Evolutionary conservation across 1,284 basidiomycete species (phyloP), one percentile per base, ranked within the genome.

Genomic region (Austropuccinia psidii): DNA sequence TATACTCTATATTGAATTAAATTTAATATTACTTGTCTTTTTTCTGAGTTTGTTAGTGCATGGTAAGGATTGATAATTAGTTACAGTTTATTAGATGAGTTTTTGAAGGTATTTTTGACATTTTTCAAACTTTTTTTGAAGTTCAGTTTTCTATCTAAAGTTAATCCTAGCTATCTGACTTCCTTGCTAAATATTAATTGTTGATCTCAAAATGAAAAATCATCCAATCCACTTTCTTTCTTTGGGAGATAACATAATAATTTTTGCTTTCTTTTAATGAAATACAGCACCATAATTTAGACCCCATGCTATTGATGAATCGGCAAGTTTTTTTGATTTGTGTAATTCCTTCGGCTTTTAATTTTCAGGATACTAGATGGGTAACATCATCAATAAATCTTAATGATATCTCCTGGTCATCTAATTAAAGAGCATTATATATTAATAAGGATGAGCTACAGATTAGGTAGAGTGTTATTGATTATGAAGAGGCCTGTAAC

Each of bases 321-420:
- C 9, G 33, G 27, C n/a, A 29, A 50, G 13, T 55, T 11, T 24
- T n/a, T n/a, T 29, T 39, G 21, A n/a, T n/a, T 21, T 37, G n/a
- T 21, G 31, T 21, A 7, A 66, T 35, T 19, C 31, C 47, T 15
- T 29, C 19, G 13, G 50, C 49, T 5, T 35, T 13, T 8, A 33
- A 15, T 29, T 52, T 17, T 19, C 37, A 33, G 35, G 66, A 50
- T 5, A 45, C 37, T 9, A 68, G 50, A 21, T 68, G 52, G 9
- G 43, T 39, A 9, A 68, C 50, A 55, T 68, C 52, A 29, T 68
- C 66, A 19, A 68, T 54, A 39, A 39, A 68, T 11, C 52, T 52
- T 29, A 68, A 27, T 52, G 66, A 55, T 11, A 68, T 57, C 24
- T n/a, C 29, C 37, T 33, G 21, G 33, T 49, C 47, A 4, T 21